Evolutionary conservation across 2,329 filamentous ascomycete species (phyloP).

Genomic region (Stagonosporopsis chrysanthemi): DNA sequence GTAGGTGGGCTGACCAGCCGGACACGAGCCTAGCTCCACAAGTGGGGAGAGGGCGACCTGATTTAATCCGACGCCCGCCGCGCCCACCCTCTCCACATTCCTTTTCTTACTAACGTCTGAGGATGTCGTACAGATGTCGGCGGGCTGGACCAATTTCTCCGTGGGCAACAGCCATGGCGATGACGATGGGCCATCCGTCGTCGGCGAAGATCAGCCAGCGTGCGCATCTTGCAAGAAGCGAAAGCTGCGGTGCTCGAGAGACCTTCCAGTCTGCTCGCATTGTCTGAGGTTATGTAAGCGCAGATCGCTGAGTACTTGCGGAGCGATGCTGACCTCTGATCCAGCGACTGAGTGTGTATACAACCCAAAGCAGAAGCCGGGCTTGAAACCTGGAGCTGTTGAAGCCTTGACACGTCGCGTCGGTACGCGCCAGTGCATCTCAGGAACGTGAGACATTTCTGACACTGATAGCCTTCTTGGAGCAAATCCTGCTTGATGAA

Average conservation of each 20-base stretch:
- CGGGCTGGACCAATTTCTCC: slow-evolving; percentile 46
- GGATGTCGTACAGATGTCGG: slow-evolving; percentile 41
- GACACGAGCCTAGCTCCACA: slow-evolving; percentile 29
- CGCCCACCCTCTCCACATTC: slow-evolving; percentile 30
- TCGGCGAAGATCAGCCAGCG: slow-evolving; percentile 41
- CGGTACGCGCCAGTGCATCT: slow-evolving; percentile 24
- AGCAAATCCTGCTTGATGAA: slow-evolving; percentile 41
- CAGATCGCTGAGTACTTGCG: neutral
- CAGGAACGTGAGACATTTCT: slow-evolving; percentile 10
- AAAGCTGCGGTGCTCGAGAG: slow-evolving; percentile 43
- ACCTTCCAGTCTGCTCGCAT: slow-evolving; percentile 43
- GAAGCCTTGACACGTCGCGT: slow-evolving; percentile 46
- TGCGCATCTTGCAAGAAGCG: slow-evolving; percentile 45
- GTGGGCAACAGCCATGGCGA: slow-evolving; percentile 35
- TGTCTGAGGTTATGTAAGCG: slow-evolving; percentile 43
- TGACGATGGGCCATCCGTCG: slow-evolving; percentile 33
- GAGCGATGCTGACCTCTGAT: slow-evolving; percentile 19
- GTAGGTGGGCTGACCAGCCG: slow-evolving; percentile 27
- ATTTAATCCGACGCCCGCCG: slow-evolving; percentile 39
- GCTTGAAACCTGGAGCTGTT: slow-evolving; percentile 44
- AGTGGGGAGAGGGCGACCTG: slow-evolving; percentile 28
- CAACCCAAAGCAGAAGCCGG: slow-evolving; percentile 44
- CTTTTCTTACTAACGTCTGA: slow-evolving; percentile 25
- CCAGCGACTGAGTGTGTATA: slow-evolving; percentile 42
- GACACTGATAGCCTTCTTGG: slow-evolving; percentile 37